Base-by-base conservation (phyloP, 257 asterid genomes). In the Solanum pinnatisectum region DNA sequence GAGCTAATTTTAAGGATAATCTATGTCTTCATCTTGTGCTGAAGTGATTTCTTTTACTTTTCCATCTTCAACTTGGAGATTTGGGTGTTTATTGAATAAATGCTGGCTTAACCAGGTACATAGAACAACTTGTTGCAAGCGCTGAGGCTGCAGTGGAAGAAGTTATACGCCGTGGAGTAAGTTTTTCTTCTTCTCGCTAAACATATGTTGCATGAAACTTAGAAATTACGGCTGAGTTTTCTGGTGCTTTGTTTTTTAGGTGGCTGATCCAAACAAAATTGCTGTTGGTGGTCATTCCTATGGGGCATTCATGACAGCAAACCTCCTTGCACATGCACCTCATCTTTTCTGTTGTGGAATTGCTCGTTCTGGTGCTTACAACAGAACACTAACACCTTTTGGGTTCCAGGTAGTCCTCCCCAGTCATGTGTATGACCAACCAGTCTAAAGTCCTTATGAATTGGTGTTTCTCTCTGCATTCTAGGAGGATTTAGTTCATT, bases 241-340 rank as follows among this genome's bases (percentile, higher is more conserved):
- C 63, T 88, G 79, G 86, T 90, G 87, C 40, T 84, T 71, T 86
- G 72, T 49, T 84, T 73, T 89, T 73, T 88, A 97, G 99, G 99
- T 97, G 93, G 99, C 99, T 86, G 96, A 96, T 92, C 98, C 98
- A 44, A 89, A 92, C 90, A 97, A 95, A 94, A 93, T 97, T 88
- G 95, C 99, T 72, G 90, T 96, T 52, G 99, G 99, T 39, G 99
- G 99, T 92, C 99, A 97, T 89, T 96, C 99, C 67, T 97, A 97
- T 78, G 99, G 99, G 74, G 99, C 99, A 88, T 97, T 97, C 94
- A 97, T 97, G 99, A 92, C 99, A 32, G 99, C 99, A 84, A 97
- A 97, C 91, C 98, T 97, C 87, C 95, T 97, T 49, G 99, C 99
- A 35, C 99, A 96, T 81, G 99, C 99, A 71, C 99, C 99, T 83